These are phyloP conservation scores for Suillus occidentalis DNA, from an alignment of 768 basidiomycete genomes.

Conservation along the genomic window DNA sequence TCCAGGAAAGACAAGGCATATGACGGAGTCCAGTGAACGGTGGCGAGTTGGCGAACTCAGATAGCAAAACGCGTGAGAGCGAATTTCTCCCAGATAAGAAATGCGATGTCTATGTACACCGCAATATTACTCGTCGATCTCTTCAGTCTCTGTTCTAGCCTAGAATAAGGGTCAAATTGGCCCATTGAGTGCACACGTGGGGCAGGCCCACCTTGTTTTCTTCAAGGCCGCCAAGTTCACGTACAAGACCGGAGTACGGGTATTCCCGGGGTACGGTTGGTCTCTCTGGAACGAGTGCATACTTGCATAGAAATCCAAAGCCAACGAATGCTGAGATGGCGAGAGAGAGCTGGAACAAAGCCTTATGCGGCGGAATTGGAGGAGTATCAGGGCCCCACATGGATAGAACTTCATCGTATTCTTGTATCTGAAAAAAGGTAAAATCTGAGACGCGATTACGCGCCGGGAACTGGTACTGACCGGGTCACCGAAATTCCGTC, in stretches of 20 bases:
- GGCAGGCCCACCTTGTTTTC: conserved; percentile 65
- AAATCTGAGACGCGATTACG: conserved; percentile 18
- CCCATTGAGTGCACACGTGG: background rate
- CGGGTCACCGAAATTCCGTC: conserved; percentile 80
- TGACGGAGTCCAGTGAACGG: background rate
- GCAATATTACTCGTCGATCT: conserved; percentile 33
- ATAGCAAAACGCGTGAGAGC: background rate
- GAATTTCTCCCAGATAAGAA: conserved; percentile 1
- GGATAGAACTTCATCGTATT: conserved; percentile 75
- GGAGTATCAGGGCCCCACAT: conserved; percentile 89
- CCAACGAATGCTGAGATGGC: conserved; percentile 63
- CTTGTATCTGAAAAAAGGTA: conserved; percentile 57
- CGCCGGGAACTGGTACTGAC: conserved; percentile 40
- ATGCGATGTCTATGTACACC: conserved; percentile 13
- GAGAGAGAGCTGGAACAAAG: conserved; percentile 64
- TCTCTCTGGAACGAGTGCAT: conserved; percentile 54
- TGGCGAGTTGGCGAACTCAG: background rate
- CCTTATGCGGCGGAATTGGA: conserved; percentile 54
- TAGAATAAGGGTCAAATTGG: conserved; percentile 15
- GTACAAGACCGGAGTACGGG: conserved; percentile 72
- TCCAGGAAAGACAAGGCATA: background rate
- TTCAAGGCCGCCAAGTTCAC: conserved; percentile 76
- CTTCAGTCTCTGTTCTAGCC: conserved; percentile 38
- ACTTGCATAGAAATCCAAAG: conserved; percentile 60
- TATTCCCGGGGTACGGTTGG: conserved; percentile 74